Conservation (phyloP, 202 grass and related monocot genomes). For the Digitaria exilis region DNA sequence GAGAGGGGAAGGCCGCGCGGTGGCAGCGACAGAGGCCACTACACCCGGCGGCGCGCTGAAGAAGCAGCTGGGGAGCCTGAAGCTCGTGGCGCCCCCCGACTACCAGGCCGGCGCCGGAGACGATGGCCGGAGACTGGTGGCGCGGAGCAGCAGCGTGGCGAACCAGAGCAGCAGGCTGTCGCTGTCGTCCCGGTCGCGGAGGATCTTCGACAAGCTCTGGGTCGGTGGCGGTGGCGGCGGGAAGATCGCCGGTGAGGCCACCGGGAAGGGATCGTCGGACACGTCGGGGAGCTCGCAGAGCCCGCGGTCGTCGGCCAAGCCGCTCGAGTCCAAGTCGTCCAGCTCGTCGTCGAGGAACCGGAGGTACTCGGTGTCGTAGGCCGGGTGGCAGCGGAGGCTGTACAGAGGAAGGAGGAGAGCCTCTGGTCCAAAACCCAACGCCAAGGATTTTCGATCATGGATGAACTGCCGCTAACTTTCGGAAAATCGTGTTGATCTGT, state of each 20-base stretch:
- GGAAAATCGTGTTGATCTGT: background rate
- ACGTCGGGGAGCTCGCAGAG: conserved; percentile 76
- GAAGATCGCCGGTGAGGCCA: conserved; percentile 42
- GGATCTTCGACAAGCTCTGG: conserved; percentile 73
- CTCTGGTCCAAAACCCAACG: conserved; percentile 3
- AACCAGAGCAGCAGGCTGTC: conserved; percentile 56
- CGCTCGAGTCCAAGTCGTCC: conserved; percentile 56
- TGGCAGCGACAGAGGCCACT: conserved; percentile 21
- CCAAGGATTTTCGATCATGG: background rate
- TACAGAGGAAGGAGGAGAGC: conserved; percentile 35
- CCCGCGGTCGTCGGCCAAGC: conserved; percentile 54
- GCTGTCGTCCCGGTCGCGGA: conserved; percentile 60
- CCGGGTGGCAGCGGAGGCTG: too few species aligned
- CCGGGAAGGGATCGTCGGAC: conserved; percentile 60
- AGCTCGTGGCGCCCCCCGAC: conserved; percentile 29
- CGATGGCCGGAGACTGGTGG: conserved; percentile 40
- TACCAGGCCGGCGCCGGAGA: too few species aligned
- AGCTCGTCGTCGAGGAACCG: conserved; percentile 52
- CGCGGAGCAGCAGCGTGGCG: conserved; percentile 33
- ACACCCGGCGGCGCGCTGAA: conserved; percentile 33
- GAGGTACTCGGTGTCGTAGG: conserved; percentile 66
- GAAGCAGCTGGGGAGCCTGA: conserved; percentile 62
- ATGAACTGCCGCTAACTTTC: conserved; percentile 9
- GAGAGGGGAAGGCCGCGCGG: conserved; percentile 39
- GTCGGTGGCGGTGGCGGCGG: conserved; percentile 16